Evolutionary conservation across 2,329 filamentous ascomycete species (phyloP), one percentile per base, ranked within the genome.

Genomic region (Colletotrichum somersetense): DNA sequence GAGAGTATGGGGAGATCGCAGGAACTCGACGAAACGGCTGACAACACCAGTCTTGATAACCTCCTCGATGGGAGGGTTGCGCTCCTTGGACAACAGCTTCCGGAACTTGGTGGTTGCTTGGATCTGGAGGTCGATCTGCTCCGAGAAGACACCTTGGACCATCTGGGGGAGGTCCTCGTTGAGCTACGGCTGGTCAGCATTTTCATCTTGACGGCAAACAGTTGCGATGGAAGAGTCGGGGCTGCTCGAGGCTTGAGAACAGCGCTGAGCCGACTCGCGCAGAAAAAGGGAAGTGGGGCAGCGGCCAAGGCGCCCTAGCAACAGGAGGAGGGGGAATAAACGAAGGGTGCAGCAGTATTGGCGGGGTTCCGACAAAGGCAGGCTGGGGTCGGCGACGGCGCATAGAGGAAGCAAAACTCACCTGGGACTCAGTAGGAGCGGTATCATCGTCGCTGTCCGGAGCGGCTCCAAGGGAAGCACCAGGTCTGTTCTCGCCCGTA

Each of bases 21-120:
- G 92, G 85, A 99, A 99, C 84, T 98, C 95, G 84, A 99, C 96
- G 80, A 99, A 99, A 81, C 96, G 93, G 87, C 91, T 92, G 76
- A 99, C 96, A 75, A 99, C 96, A 80, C 96, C 96, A 72, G 96
- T 98, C 89, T 98, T 97, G 85, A 99, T 99, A 77, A 99, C 96
- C 81, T 97, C 95, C 87, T 99, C 96, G 81, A 99, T 99, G 57
- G 96, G 96, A 58, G 96, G 96, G 87, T 99, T 99, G 81, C 96
- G 94, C 88, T 99, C 96, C 87, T 99, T 99, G 76, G 95, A 98
- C 38, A 99, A 88, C 53, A 99, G 90, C 89, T 99, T 99, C 82
- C 96, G 89, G 89, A 99, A 99, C 84, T 97, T 98, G 77, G 96
- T 99, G 38, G 96, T 99, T 71, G 96, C 95, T 85, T 96, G 92